phyloP scores from a whole-genome alignment of 2,329 filamentous ascomycete species.

The Penicillium sp. region DNA sequence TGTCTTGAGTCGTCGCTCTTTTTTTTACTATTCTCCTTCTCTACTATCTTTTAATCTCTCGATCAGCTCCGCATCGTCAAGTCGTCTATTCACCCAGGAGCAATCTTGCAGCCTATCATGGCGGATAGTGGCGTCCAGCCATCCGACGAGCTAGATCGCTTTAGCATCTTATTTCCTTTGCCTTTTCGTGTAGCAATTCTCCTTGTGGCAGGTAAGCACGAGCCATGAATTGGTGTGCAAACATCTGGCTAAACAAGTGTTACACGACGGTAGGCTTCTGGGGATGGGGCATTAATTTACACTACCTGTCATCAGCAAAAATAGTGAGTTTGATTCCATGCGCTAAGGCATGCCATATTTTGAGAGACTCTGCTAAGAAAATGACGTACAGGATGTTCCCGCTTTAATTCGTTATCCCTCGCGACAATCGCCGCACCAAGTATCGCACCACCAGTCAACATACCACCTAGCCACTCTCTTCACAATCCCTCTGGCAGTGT shows the following conservation, averaged over 20 bases:
- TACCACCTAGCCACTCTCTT: conserved; percentile 81
- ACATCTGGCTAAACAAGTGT: conserved; percentile 5
- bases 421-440: conserved; percentile 65
- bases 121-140: conserved; percentile 6
- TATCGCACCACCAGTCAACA: conserved; percentile 73
- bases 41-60: not conserved
- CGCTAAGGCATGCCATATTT: not conserved
- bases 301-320: conserved; percentile 72
- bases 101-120: not conserved
- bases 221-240: not conserved
- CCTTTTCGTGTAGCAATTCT: conserved; percentile 87
- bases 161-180: conserved; percentile 81
- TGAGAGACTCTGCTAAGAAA: not conserved
- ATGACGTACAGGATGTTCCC: conserved; percentile 63
- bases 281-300: conserved; percentile 91
- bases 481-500: conserved; percentile 65
- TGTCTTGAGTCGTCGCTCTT: not conserved
- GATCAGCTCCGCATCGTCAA: not conserved
- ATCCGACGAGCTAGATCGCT: conserved; percentile 62
- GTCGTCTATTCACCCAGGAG: not conserved
- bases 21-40: not conserved
- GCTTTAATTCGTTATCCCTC: conserved; percentile 80
- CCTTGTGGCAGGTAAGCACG: conserved; percentile 68
- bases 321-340: conserved; percentile 52
- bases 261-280: conserved; percentile 64